Percentiles rank a stretch among this genome's conserved stretches.
phyloP scores from a whole-genome alignment of 1,284 basidiomycete genomes.

The Cutaneotrichosporon curvatum region DNA sequence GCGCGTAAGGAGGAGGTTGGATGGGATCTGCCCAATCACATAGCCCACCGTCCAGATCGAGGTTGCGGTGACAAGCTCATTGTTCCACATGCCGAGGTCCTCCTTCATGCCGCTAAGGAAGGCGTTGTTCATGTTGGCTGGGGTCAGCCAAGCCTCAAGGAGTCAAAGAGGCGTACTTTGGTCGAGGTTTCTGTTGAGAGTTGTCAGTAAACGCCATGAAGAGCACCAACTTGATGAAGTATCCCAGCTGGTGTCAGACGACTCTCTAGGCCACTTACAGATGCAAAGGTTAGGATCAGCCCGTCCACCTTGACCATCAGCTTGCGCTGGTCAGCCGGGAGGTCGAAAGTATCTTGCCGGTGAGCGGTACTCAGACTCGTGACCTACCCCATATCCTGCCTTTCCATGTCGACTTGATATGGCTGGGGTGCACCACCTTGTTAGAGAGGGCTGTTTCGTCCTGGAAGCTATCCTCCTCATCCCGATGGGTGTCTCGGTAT shows the following conservation, averaged over 20 bases:
- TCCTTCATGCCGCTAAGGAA: constrained; percentile 22
- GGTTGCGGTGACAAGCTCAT: constrained; percentile 33
- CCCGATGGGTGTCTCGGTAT: no score
- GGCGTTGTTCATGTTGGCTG: constrained; percentile 30
- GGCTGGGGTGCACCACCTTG: neutral
- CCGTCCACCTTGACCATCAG: constrained; percentile 40
- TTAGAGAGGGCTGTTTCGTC: neutral
- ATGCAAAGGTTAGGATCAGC: constrained; percentile 33
- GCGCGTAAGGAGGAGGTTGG: constrained; percentile 34
- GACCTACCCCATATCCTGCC: constrained; percentile 24
- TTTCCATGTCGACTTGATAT: constrained; percentile 4
- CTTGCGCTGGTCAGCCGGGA: constrained; percentile 25
- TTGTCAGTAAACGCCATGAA: neutral
- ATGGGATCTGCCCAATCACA: constrained; percentile 35
- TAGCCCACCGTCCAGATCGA: constrained; percentile 40
- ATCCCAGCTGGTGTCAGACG: constrained; percentile 22
- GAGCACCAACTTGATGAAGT: constrained; percentile 26
- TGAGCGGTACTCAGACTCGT: no score
- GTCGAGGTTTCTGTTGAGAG: constrained; percentile 20
- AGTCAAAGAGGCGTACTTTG: constrained; percentile 10
- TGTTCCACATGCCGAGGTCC: constrained; percentile 26
- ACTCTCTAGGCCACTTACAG: constrained; percentile 16
- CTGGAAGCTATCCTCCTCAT: no score
- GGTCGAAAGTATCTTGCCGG: constrained; percentile 30
- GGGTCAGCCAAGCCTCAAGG: neutral